A percentile compares a stretch with the other conserved stretches of the same genome.
Conservation (phyloP, 352 stramenopile species). For the Globisporangium viniferum region DNA sequence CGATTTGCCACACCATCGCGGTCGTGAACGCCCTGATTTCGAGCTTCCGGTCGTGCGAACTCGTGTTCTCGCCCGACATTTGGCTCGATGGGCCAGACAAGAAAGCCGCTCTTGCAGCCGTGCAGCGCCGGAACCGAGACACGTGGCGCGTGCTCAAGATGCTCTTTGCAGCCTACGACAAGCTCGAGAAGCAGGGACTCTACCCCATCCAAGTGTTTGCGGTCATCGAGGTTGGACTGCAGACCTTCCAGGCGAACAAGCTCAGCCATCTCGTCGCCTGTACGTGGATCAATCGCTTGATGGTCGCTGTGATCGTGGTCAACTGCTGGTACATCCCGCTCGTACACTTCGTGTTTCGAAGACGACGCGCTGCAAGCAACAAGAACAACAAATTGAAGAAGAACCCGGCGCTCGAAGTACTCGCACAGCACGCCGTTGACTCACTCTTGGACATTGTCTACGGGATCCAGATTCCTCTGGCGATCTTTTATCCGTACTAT, state of each 20-base stretch:
- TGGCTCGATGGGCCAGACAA: slow-evolving; percentile 16
- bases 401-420: slow-evolving; percentile 9
- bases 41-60: slow-evolving; percentile 12
- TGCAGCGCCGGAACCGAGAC: slow-evolving; percentile 12
- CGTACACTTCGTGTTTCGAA: slow-evolving; percentile 10
- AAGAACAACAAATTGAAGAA: not conserved
- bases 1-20: slow-evolving; percentile 14
- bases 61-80: slow-evolving; percentile 19
- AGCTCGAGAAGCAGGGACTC: slow-evolving; percentile 13
- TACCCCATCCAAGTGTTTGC: slow-evolving; percentile 12
- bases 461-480: slow-evolving; percentile 11
- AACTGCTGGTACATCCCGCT: slow-evolving; percentile 25
- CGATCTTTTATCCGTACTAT: slow-evolving; percentile 10
- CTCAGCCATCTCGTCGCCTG: slow-evolving; percentile 17
- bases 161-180: slow-evolving; percentile 7
- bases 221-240: slow-evolving; percentile 20
- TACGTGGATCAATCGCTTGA: slow-evolving; percentile 20
- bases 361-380: not conserved
- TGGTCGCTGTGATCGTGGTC: slow-evolving; percentile 10
- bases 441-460: slow-evolving; percentile 20
- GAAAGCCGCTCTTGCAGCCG: slow-evolving; percentile 1
- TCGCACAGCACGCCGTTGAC: slow-evolving; percentile 16
- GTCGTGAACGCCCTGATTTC: slow-evolving; percentile 16
- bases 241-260: slow-evolving; percentile 26
- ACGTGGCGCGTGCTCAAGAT: slow-evolving; percentile 9